Conservation (phyloP, 305 asterid species). For the Fraxinus nigra region DNA sequence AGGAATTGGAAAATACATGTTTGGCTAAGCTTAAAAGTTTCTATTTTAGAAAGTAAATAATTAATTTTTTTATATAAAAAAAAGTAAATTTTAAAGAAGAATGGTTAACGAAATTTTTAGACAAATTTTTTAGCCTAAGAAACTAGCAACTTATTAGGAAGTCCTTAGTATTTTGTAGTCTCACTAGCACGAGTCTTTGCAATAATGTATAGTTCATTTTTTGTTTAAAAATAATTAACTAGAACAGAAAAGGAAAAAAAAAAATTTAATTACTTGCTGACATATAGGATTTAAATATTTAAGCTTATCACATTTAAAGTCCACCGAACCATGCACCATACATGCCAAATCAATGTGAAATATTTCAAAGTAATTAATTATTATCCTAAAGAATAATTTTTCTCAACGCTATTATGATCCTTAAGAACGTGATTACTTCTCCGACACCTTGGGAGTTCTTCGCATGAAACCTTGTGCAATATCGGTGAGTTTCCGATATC, state of each 20-base stretch:
- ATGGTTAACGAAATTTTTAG: too few relatives aligned
- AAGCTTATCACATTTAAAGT: not conserved
- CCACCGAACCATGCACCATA: not conserved
- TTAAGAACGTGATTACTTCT: not conserved
- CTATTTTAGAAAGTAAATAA: not conserved
- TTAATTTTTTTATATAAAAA: too few relatives aligned
- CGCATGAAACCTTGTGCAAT: not conserved
- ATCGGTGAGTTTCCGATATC: not conserved
- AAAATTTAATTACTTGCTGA: not conserved
- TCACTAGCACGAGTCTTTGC: not conserved
- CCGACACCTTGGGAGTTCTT: not conserved
- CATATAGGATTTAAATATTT: not conserved
- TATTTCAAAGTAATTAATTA: not conserved
- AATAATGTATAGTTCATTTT: not conserved
- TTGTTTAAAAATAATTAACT: not conserved
- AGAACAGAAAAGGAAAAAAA: not conserved
- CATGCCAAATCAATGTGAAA: not conserved
- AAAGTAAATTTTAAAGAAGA: not conserved
- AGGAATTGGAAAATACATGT: not conserved
- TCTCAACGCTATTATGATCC: not conserved
- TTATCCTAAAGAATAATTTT: not conserved
- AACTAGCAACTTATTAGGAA: not conserved
- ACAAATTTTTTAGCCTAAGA: not conserved
- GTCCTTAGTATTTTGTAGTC: not conserved
- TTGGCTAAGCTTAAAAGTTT: not conserved